These are phyloP conservation scores for Syzygium aromaticum DNA, from an alignment of 345 rosid genomes.

Conservation along the genomic window DNA sequence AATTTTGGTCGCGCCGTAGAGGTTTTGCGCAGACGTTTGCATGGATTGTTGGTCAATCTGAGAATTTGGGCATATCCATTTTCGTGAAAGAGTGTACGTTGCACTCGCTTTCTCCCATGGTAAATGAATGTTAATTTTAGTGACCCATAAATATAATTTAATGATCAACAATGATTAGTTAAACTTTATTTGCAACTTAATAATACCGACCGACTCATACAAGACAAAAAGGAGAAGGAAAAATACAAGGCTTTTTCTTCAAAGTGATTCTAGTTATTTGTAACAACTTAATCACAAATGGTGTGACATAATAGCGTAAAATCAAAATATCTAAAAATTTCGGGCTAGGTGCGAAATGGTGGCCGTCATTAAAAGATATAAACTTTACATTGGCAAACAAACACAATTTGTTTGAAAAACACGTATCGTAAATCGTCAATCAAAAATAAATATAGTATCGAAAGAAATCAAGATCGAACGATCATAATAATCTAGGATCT, in stretches of 20 bases:
- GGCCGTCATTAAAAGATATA: not conserved
- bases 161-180: too few species aligned
- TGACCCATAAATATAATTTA: not conserved
- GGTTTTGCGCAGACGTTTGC: not conserved
- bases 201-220: too few species aligned
- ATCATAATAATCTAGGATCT: not conserved
- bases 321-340: not conserved
- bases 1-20: too few species aligned
- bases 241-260: too few species aligned
- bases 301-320: too few species aligned
- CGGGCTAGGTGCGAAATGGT: rapidly evolving
- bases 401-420: too few species aligned
- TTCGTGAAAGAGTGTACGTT: not conserved
- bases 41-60: not conserved
- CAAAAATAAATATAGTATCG: too few species aligned
- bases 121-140: not conserved
- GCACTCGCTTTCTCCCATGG: not conserved
- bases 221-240: not conserved
- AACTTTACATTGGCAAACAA: too few species aligned
- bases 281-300: not conserved
- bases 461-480: not conserved
- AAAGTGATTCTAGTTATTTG: too few species aligned
- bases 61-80: not conserved
- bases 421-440: too few species aligned
- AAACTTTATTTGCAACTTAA: too few species aligned